A percentile compares a stretch with the other conserved stretches of the same genome.
Evolutionary conservation across 1,284 basidiomycete species (phyloP).

Genomic region (Psilocybe mexicana): DNA sequence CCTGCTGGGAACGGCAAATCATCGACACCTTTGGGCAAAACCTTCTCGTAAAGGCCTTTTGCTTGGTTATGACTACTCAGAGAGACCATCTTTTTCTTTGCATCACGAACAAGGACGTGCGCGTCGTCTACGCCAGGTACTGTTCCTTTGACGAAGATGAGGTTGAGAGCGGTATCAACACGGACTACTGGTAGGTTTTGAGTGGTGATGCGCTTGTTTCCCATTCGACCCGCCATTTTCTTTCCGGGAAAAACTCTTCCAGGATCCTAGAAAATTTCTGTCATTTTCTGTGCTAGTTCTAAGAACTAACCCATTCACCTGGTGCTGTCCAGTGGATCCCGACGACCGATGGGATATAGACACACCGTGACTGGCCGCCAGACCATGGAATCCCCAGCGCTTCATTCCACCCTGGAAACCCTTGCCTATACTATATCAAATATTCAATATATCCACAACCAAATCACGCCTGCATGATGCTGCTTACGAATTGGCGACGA

Average conservation of each 20-base stretch:
- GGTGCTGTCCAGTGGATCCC: slow-evolving; percentile 94
- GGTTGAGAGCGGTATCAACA: slow-evolving; percentile 82
- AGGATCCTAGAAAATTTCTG: slow-evolving; percentile 66
- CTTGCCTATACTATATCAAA: slow-evolving; percentile 79
- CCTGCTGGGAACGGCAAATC: slow-evolving; percentile 93
- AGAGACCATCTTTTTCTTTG: slow-evolving; percentile 80
- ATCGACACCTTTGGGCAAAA: slow-evolving; percentile 81
- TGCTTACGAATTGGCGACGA: slow-evolving; percentile 87
- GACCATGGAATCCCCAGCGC: slow-evolving; percentile 90
- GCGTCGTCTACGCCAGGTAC: slow-evolving; percentile 79
- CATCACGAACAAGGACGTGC: slow-evolving; percentile 75
- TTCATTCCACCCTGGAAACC: slow-evolving; percentile 99
- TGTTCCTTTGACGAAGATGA: slow-evolving; percentile 83
- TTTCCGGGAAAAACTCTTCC: slow-evolving; percentile 95
- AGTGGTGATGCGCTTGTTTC: slow-evolving; percentile 78
- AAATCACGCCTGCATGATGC: not conserved
- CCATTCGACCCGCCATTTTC: slow-evolving; percentile 98
- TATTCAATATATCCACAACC: not conserved
- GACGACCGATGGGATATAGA: slow-evolving; percentile 92
- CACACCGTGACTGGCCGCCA: slow-evolving; percentile 94
- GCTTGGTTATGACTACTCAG: slow-evolving; percentile 64
- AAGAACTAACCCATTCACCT: slow-evolving; percentile 47
- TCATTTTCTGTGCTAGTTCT: not conserved
- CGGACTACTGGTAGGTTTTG: slow-evolving; percentile 92
- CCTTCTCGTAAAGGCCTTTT: slow-evolving; percentile 79